Conservation (phyloP, 192 early-diverging fungal genomes). For the Coemansia sp. region DNA sequence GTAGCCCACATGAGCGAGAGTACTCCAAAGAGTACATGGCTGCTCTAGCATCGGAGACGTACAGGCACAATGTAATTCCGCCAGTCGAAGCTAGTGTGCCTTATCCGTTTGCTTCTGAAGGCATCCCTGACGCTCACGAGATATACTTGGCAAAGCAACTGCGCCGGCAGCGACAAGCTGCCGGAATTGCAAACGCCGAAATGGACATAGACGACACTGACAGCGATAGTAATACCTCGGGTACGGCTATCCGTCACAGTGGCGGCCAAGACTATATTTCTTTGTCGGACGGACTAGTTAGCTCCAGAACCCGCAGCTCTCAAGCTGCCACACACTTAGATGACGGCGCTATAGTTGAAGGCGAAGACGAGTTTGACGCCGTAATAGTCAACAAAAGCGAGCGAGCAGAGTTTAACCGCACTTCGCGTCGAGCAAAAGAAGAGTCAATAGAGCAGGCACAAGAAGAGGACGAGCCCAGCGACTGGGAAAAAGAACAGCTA, state of each 20-base stretch:
- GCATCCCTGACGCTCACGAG: slow-evolving; percentile 38
- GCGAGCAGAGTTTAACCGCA: slow-evolving; percentile 18
- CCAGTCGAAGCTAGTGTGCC: neutral
- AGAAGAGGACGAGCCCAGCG: slow-evolving; percentile 31
- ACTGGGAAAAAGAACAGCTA: slow-evolving; percentile 46
- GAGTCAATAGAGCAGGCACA: slow-evolving; percentile 33
- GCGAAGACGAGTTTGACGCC: slow-evolving; percentile 32
- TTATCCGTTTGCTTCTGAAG: slow-evolving; percentile 39
- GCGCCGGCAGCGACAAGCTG: slow-evolving; percentile 39
- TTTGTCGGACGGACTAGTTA: slow-evolving; percentile 13
- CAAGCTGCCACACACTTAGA: neutral
- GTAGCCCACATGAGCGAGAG: neutral
- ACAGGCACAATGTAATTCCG: neutral
- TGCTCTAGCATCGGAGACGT: slow-evolving; percentile 8
- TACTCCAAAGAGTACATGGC: slow-evolving; percentile 16
- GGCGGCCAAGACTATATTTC: slow-evolving; percentile 25
- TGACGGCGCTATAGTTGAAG: slow-evolving; percentile 9
- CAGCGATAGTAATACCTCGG: neutral
- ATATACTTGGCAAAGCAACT: slow-evolving; percentile 45
- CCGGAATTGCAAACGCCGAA: neutral
- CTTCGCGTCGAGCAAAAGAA: slow-evolving; percentile 18
- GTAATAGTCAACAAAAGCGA: slow-evolving; percentile 38
- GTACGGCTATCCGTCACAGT: neutral
- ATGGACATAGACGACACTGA: slow-evolving; percentile 4
- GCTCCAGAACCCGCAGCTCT: neutral